Percentiles rank a stretch among this genome's conserved stretches.
Evolutionary conservation across 805 yeast species (phyloP).

Genomic region (Barnettozyma vustinii): DNA sequence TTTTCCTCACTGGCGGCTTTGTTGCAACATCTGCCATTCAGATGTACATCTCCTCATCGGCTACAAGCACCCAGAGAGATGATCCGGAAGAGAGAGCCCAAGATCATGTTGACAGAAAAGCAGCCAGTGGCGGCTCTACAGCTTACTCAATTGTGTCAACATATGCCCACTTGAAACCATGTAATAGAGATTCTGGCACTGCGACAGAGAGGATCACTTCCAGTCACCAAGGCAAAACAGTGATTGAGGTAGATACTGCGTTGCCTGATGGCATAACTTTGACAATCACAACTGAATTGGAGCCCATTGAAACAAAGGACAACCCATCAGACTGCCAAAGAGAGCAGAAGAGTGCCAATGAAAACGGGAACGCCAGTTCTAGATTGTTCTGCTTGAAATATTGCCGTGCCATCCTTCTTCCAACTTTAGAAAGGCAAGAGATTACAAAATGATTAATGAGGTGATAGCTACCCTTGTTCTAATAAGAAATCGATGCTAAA

Average conservation of each 20-base stretch:
- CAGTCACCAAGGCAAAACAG: background rate
- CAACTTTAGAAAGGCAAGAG: background rate
- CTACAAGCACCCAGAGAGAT: background rate
- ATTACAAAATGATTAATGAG: too few relatives aligned
- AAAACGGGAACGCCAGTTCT: background rate
- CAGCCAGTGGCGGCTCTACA: background rate
- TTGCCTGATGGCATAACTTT: background rate
- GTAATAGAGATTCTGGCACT: background rate
- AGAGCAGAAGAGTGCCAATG: background rate
- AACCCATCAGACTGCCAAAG: background rate
- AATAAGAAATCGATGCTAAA: background rate
- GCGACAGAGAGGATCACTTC: background rate
- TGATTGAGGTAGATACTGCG: background rate
- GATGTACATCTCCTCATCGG: background rate
- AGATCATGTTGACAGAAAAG: background rate
- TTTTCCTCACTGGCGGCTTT: constrained; percentile 12
- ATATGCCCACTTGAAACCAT: constrained; percentile 1
- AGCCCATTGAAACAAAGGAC: background rate
- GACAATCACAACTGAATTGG: constrained; percentile 4
- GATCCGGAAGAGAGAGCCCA: background rate
- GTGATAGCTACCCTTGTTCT: background rate
- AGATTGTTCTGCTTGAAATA: background rate
- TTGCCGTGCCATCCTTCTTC: constrained; percentile 1
- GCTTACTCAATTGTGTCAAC: constrained; percentile 5
- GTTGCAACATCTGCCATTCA: constrained; percentile 1